A percentile compares a stretch with the other conserved stretches of the same genome.
These are phyloP conservation scores for Tilletia caries DNA, from an alignment of 1,284 basidiomycete species.

Conservation along the genomic window DNA sequence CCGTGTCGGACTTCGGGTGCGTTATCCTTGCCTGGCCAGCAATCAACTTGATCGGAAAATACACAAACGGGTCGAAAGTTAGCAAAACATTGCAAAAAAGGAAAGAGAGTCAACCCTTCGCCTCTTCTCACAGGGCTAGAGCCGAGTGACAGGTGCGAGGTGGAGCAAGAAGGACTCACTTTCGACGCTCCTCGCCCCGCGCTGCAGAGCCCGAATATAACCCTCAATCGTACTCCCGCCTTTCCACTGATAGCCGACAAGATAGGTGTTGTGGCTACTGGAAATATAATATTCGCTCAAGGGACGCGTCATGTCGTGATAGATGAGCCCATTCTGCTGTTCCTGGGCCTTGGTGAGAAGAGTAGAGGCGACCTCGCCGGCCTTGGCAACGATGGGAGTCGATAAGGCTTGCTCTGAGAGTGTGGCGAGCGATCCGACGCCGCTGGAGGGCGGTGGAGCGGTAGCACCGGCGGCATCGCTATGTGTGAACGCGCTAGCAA, in stretches of 20 bases:
- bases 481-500: no score
- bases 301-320: conserved; percentile 73
- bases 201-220: conserved; percentile 85
- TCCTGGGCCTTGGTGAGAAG: neutral
- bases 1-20: conserved; percentile 69
- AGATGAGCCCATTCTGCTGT: conserved; percentile 61
- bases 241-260: conserved; percentile 87
- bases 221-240: conserved; percentile 93
- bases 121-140: no score
- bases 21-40: conserved; percentile 76
- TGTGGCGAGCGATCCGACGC: no score
- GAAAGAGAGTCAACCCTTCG: no score
- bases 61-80: neutral
- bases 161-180: conserved; percentile 12
- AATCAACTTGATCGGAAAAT: conserved; percentile 90
- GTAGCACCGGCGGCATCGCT: no score
- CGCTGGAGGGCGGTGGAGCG: no score
- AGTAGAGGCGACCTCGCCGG: neutral
- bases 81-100: no score
- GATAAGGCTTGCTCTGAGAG: neutral
- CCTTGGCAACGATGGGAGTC: neutral
- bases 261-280: conserved; percentile 94
- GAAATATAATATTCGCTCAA: conserved; percentile 86
- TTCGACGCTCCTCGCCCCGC: conserved; percentile 80
- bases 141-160: no score